A percentile compares a stretch with the other conserved stretches of the same genome.
These are phyloP conservation scores for Fusarium phyllophilum DNA, from an alignment of 2,329 filamentous ascomycete species.

Conservation along the genomic window DNA sequence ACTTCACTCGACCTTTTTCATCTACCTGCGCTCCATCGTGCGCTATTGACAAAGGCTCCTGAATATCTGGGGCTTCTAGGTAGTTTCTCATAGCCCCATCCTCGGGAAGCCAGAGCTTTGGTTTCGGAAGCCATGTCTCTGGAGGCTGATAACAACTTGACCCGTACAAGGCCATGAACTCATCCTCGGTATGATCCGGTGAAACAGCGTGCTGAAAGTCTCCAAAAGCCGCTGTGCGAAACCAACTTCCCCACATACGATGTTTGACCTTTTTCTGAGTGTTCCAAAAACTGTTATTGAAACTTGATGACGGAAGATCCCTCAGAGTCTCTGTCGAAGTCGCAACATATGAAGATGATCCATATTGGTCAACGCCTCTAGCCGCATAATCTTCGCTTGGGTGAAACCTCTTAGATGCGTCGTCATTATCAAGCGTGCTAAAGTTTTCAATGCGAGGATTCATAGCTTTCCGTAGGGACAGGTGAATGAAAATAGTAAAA, in stretches of 20 bases:
- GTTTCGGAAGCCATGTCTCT: background rate
- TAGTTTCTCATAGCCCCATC: rapidly evolving
- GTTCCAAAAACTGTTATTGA: rapidly evolving
- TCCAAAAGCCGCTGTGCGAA: rapidly evolving
- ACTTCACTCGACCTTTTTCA: background rate
- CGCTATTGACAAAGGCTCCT: background rate
- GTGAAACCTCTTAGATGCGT: rapidly evolving
- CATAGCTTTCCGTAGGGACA: background rate
- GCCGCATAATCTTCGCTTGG: rapidly evolving
- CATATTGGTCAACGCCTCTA: rapidly evolving
- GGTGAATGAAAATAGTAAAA: background rate
- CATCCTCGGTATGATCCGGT: background rate
- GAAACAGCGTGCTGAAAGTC: rapidly evolving
- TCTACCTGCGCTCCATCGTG: background rate
- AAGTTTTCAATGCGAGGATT: background rate
- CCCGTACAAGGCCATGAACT: background rate
- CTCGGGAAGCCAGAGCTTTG: background rate
- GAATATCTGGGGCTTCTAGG: rapidly evolving
- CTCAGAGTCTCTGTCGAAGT: rapidly evolving
- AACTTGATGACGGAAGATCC: background rate
- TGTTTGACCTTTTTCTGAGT: rapidly evolving
- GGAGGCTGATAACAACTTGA: background rate
- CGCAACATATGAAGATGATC: background rate
- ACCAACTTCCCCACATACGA: background rate
- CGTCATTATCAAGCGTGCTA: background rate